Conservation (phyloP, 2,329 filamentous ascomycete genomes). For the Onygenales sp. region DNA sequence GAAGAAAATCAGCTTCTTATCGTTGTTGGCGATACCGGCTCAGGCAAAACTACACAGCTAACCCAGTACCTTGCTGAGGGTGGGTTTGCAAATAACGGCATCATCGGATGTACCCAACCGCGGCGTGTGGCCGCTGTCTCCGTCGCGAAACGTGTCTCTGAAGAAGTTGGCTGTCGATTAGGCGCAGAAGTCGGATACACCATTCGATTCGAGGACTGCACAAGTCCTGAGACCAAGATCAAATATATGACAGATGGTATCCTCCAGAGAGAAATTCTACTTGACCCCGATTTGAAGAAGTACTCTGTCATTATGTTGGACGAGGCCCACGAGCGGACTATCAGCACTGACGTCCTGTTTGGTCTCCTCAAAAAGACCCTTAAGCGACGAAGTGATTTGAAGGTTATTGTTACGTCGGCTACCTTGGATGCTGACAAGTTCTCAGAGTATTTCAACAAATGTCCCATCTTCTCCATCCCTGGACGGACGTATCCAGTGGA, state of each 20-base stretch:
- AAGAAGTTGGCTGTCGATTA: conserved; percentile 85
- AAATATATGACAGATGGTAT: conserved; percentile 99
- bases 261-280: conserved; percentile 86
- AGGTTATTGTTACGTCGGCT: conserved; percentile 92
- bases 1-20: conserved; percentile 83
- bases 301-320: conserved; percentile 98
- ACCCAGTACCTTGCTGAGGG: conserved; percentile 92
- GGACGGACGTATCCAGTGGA: conserved; percentile 93
- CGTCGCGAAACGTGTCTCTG: conserved; percentile 89
- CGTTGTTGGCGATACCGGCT: conserved; percentile 94
- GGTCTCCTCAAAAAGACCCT: conserved; percentile 89
- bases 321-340: conserved; percentile 94
- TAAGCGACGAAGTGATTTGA: conserved; percentile 74
- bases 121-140: conserved; percentile 97
- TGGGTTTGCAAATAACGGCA: conserved; percentile 75
- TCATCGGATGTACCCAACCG: conserved; percentile 94
- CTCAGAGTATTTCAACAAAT: conserved; percentile 89
- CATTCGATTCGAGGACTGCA: conserved; percentile 94
- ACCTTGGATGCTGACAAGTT: conserved; percentile 97
- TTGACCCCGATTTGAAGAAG: conserved; percentile 77
- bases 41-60: conserved; percentile 92
- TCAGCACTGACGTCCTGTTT: conserved; percentile 91
- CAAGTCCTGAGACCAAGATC: conserved; percentile 77
- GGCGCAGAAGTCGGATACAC: conserved; percentile 94
- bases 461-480: conserved; percentile 93